These are phyloP conservation scores for Cyberlindnera saturnus DNA, from an alignment of 805 yeast species.

Conservation along the genomic window DNA sequence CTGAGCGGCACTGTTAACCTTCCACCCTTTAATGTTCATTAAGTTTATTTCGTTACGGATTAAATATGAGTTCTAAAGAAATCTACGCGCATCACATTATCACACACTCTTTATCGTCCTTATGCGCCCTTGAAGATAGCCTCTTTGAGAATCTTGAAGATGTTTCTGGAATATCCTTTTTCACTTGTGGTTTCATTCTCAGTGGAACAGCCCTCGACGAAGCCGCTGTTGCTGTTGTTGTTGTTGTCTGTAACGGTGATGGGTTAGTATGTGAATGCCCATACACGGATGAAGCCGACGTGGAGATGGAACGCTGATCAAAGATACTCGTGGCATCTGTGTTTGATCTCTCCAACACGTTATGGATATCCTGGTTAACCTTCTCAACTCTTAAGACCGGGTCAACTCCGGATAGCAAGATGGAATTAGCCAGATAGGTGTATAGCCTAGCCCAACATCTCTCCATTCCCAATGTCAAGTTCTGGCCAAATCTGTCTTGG, in stretches of 20 bases:
- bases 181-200: not conserved
- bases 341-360: conserved; percentile 5
- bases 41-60: not conserved
- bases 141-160: not conserved
- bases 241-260: not conserved
- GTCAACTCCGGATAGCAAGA: conserved; percentile 44
- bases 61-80: not conserved
- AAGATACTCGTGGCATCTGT: conserved; percentile 4
- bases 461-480: conserved; percentile 56
- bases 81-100: conserved; percentile 8
- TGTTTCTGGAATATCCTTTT: not conserved
- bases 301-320: conserved; percentile 10
- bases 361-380: conserved; percentile 4
- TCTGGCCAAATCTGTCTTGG: conserved; percentile 49
- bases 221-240: not conserved
- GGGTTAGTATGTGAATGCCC: not conserved
- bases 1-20: no score
- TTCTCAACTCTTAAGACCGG: conserved; percentile 32
- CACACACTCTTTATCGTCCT: conserved; percentile 15
- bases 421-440: conserved; percentile 60
- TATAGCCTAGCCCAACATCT: conserved; percentile 67
- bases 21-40: not conserved
- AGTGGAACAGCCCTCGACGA: not conserved
- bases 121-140: not conserved
- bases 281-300: conserved; percentile 2